phyloP scores from a whole-genome alignment of 2,329 filamentous ascomycete genomes.

The Aspergillus spinulosporus region DNA sequence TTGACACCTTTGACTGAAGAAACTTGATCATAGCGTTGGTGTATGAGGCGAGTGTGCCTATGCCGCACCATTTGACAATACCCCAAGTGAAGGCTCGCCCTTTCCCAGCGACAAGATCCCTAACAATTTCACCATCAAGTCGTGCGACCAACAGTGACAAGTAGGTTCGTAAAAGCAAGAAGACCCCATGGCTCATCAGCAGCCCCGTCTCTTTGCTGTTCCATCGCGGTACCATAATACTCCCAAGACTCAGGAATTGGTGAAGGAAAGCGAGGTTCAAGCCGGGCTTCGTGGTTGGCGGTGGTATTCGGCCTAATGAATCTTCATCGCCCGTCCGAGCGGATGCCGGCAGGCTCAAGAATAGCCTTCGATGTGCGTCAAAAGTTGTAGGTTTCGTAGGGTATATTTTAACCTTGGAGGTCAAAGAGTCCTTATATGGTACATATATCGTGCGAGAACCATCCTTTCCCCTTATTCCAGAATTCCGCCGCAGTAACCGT shows the following conservation, averaged over 20 bases:
- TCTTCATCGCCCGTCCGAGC: constrained; percentile 72
- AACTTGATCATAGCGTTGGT: constrained; percentile 99
- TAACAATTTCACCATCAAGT: constrained; percentile 91
- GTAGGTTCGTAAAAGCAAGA: constrained; percentile 89
- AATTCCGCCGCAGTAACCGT: constrained; percentile 84
- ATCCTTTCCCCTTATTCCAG: constrained; percentile 89
- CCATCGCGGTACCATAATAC: constrained; percentile 96
- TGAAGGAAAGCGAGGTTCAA: constrained; percentile 94
- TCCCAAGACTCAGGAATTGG: constrained; percentile 92
- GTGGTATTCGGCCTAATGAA: constrained; percentile 65
- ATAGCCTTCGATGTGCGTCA: constrained; percentile 90
- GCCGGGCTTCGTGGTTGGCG: constrained; percentile 87
- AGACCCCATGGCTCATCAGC: constrained; percentile 82
- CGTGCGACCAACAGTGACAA: constrained; percentile 89
- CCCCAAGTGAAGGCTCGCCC: constrained; percentile 86
- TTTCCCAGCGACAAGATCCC: constrained; percentile 93
- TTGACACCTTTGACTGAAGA: constrained; percentile 95
- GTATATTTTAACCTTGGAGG: constrained; percentile 86
- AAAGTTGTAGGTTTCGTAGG: constrained; percentile 92
- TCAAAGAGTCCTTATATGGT: constrained; percentile 73
- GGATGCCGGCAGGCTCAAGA: constrained; percentile 84
- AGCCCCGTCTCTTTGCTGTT: constrained; percentile 93
- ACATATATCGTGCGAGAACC: constrained; percentile 94
- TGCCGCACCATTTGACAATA: constrained; percentile 90
- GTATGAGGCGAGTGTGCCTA: constrained; percentile 91